Evolutionary conservation across 352 stramenopile species (phyloP).

Genomic region (Phytopythium boreale): DNA sequence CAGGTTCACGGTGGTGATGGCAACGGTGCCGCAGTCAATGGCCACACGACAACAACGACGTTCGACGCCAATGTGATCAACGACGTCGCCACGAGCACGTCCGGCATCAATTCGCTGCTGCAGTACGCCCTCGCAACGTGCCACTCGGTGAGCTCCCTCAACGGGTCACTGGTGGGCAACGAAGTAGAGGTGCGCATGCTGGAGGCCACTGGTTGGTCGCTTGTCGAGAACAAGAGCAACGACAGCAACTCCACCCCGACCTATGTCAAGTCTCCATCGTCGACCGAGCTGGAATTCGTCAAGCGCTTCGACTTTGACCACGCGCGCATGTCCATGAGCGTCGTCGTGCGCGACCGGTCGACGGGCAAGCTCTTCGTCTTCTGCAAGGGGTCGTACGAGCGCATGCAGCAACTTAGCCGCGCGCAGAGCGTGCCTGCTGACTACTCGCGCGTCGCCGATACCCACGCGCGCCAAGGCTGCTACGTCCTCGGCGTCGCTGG

Average conservation of each 20-base stretch:
- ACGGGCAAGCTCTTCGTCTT: conserved; percentile 51
- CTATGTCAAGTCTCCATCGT: conserved; percentile 12
- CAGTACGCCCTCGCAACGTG: conserved; percentile 54
- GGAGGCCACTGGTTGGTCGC: conserved; percentile 34
- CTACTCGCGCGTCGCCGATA: conserved; percentile 35
- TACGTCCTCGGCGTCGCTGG: conserved; percentile 74
- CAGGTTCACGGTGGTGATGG: conserved; percentile 12
- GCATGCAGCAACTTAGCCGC: conserved; percentile 51
- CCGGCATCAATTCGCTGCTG: conserved; percentile 9
- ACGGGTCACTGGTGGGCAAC: conserved; percentile 63
- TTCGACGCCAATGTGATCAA: conserved; percentile 12
- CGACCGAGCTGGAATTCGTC: conserved; percentile 45
- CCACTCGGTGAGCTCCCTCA: conserved; percentile 54
- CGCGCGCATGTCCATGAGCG: conserved; percentile 79
- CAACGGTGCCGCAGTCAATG: conserved; percentile 5
- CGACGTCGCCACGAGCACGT: conserved; percentile 6
- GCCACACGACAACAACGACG: neutral
- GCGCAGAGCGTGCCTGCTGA: conserved; percentile 48
- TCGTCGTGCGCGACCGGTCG: conserved; percentile 48
- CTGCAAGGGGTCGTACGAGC: conserved; percentile 78
- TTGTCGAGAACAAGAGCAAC: conserved; percentile 22
- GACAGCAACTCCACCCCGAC: conserved; percentile 3
- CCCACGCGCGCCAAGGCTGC: conserved; percentile 36
- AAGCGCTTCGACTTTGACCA: conserved; percentile 88
- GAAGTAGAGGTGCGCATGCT: conserved; percentile 79